These are phyloP conservation scores for Pichia ethanolica DNA, from an alignment of 805 yeast species.

Conservation along the genomic window DNA sequence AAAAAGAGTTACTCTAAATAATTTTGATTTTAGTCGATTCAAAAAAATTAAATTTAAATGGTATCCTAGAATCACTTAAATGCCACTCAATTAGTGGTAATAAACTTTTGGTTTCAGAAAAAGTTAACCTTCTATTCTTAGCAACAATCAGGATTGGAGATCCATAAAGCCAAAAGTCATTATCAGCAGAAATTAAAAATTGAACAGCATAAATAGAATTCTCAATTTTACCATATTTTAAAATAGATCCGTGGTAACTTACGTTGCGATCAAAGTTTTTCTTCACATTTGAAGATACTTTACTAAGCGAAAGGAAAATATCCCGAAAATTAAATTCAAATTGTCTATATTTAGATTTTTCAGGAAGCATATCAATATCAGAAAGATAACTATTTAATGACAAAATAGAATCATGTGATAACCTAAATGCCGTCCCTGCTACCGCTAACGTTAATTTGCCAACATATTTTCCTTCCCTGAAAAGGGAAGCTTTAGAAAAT, in stretches of 20 bases:
- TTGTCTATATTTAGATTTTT: not conserved
- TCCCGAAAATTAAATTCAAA: not conserved
- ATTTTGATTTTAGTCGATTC: not conserved
- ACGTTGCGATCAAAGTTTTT: not conserved
- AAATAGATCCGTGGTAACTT: not conserved
- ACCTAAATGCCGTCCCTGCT: not conserved
- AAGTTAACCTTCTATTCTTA: not conserved
- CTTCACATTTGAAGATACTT: not conserved
- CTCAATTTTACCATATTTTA: slow-evolving; percentile 2
- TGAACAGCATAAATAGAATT: slow-evolving; percentile 2
- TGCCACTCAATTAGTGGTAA: slow-evolving; percentile 2
- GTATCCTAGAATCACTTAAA: not conserved
- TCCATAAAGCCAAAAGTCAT: not conserved
- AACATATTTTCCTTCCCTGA: not conserved
- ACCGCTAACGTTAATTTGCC: not conserved
- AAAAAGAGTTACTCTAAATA: not conserved
- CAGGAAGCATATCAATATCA: not conserved
- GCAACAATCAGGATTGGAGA: slow-evolving; percentile 6
- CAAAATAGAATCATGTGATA: not conserved
- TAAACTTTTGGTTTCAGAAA: not conserved
- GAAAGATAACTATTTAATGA: not conserved
- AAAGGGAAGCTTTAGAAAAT: not conserved
- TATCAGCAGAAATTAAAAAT: slow-evolving; percentile 1
- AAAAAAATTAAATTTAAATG: not conserved
- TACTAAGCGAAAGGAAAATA: not conserved